Evolutionary conservation across 1,284 basidiomycete genomes (phyloP).

Genomic region (Chalciporus sp.): DNA sequence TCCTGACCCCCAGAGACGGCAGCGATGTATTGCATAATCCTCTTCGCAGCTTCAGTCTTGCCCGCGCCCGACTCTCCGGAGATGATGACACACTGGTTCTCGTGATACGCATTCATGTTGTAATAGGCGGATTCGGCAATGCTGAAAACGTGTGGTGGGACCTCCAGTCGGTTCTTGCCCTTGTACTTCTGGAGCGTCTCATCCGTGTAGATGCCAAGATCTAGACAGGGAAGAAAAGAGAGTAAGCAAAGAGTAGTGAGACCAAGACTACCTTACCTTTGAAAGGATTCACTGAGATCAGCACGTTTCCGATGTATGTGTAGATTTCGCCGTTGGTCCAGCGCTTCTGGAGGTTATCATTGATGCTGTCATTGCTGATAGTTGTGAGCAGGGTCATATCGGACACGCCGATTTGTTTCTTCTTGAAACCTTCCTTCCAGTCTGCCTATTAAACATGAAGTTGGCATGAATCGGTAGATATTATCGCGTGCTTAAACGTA

Average conservation of each 20-base stretch:
- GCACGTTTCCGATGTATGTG: slow-evolving; percentile 96
- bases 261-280: slow-evolving; percentile 59
- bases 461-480: slow-evolving; percentile 4
- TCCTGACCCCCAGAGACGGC: slow-evolving; percentile 90
- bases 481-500: slow-evolving; percentile 30
- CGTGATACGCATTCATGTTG: slow-evolving; percentile 99
- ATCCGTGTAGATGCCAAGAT: slow-evolving; percentile 97
- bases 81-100: slow-evolving; percentile 99
- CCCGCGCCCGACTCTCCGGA: slow-evolving; percentile 98
- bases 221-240: slow-evolving; percentile 40
- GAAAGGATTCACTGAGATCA: slow-evolving; percentile 99
- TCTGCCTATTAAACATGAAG: slow-evolving; percentile 66
- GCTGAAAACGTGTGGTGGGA: slow-evolving; percentile 96
- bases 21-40: slow-evolving; percentile 99
- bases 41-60: slow-evolving; percentile 96
- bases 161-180: slow-evolving; percentile 98
- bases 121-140: slow-evolving; percentile 98
- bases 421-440: slow-evolving; percentile 98
- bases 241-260: slow-evolving; percentile 2
- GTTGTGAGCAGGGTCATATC: slow-evolving; percentile 99
- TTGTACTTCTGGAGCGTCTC: slow-evolving; percentile 86
- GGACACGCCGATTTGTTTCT: slow-evolving; percentile 95
- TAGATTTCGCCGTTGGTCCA: slow-evolving; percentile 98
- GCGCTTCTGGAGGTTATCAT: slow-evolving; percentile 96
- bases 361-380: slow-evolving; percentile 97